A percentile compares a stretch with the other conserved stretches of the same genome.
phyloP scores from a whole-genome alignment of 345 rosid species.

The Carallia pectinifolia region DNA sequence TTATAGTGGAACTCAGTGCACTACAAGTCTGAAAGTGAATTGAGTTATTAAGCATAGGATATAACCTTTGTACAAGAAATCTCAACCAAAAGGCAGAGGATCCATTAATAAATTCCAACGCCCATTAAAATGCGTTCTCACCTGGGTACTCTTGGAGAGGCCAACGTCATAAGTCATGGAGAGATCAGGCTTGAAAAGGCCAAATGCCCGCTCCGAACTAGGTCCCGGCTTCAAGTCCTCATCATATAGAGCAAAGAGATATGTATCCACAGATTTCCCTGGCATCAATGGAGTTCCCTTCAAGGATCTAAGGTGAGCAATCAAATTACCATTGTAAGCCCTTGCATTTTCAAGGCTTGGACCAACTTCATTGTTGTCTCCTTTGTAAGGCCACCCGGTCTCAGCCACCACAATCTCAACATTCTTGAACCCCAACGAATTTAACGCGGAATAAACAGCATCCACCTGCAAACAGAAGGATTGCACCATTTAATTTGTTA shows the following conservation, averaged over 20 bases:
- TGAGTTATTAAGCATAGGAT: no score
- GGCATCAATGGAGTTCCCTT: slow-evolving; percentile 92
- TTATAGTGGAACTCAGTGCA: no score
- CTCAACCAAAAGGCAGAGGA: no score
- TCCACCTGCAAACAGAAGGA: slow-evolving; percentile 51
- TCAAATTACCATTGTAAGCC: slow-evolving; percentile 78
- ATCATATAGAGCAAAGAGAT: slow-evolving; percentile 76
- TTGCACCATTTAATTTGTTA: neutral
- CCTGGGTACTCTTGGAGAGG: slow-evolving; percentile 50
- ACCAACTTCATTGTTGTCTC: slow-evolving; percentile 68
- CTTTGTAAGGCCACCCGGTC: slow-evolving; percentile 97
- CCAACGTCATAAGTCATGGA: slow-evolving; percentile 76
- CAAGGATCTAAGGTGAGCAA: slow-evolving; percentile 73
- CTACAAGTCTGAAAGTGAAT: no score
- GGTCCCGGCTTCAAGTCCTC: slow-evolving; percentile 90
- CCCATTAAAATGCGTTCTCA: slow-evolving; percentile 8
- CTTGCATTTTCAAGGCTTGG: slow-evolving; percentile 76
- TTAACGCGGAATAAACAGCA: slow-evolving; percentile 72
- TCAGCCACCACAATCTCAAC: slow-evolving; percentile 91
- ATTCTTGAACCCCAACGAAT: slow-evolving; percentile 55
- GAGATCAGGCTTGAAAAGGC: slow-evolving; percentile 72
- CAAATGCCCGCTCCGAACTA: slow-evolving; percentile 63
- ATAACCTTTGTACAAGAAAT: no score
- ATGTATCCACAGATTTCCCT: slow-evolving; percentile 79
- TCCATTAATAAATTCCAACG: no score